These are phyloP conservation scores for Suillus subalutaceus DNA, from an alignment of 768 basidiomycete genomes.

Conservation along the genomic window DNA sequence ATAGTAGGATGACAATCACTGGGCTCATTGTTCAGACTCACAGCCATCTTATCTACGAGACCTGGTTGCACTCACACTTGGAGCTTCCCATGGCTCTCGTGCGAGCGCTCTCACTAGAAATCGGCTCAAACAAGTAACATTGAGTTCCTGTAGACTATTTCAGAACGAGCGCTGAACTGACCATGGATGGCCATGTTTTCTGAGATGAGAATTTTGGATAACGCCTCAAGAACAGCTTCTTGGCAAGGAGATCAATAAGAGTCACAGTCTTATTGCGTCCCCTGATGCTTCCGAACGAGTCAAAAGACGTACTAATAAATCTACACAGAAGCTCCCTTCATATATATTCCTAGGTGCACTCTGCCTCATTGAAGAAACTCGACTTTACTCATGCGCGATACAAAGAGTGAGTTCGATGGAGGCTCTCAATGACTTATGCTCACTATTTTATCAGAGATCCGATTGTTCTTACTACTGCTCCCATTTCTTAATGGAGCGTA, in stretches of 20 bases:
- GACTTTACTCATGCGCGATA: background rate
- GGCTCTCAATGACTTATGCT: background rate
- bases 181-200: background rate
- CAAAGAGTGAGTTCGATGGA: background rate
- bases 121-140: background rate
- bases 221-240: background rate
- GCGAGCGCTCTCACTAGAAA: background rate
- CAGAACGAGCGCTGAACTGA: background rate
- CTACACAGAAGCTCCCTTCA: background rate
- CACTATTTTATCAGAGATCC: background rate
- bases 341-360: background rate
- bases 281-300: background rate
- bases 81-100: background rate
- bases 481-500: background rate
- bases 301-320: background rate
- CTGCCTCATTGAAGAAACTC: background rate
- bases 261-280: background rate
- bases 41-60: background rate
- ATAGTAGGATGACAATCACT: background rate
- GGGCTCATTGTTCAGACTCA: background rate
- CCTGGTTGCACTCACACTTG: background rate
- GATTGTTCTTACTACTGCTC: background rate
- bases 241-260: background rate
- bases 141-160: background rate
- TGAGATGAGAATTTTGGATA: background rate